Conservation (phyloP, 2,329 filamentous ascomycete genomes). For the Apiospora arundinis region DNA sequence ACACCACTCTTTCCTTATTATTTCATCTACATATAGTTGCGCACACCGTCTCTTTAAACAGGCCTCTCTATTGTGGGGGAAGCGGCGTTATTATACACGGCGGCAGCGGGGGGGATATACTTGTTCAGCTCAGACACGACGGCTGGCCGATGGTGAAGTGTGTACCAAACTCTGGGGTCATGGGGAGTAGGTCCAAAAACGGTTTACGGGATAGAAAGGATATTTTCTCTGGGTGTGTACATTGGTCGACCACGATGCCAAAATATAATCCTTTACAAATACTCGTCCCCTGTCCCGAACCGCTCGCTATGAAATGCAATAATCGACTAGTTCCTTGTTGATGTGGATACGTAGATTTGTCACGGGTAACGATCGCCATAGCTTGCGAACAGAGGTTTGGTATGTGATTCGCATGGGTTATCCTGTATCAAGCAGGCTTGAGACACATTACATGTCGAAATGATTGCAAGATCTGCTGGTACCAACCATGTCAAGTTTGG, state of each 20-base stretch:
- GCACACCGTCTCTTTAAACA: neutral
- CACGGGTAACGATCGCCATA: neutral
- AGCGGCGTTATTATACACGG: slow-evolving; percentile 13
- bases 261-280: slow-evolving; percentile 10
- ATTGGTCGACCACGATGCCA: slow-evolving; percentile 1
- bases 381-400: neutral
- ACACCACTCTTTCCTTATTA: neutral
- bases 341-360: neutral
- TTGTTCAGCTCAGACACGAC: slow-evolving; percentile 14
- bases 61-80: neutral
- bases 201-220: slow-evolving; percentile 9
- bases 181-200: slow-evolving; percentile 7
- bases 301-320: neutral
- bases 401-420: neutral
- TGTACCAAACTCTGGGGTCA: neutral
- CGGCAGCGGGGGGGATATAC: slow-evolving; percentile 5
- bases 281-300: neutral
- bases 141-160: slow-evolving; percentile 5
- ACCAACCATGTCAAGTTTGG: neutral
- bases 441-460: neutral
- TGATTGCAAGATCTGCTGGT: neutral
- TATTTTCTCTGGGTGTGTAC: neutral
- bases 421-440: neutral
- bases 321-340: too few species aligned
- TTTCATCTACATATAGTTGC: slow-evolving; percentile 11